phyloP scores from a whole-genome alignment of 1,284 basidiomycete genomes.

The Irpex sp. region DNA sequence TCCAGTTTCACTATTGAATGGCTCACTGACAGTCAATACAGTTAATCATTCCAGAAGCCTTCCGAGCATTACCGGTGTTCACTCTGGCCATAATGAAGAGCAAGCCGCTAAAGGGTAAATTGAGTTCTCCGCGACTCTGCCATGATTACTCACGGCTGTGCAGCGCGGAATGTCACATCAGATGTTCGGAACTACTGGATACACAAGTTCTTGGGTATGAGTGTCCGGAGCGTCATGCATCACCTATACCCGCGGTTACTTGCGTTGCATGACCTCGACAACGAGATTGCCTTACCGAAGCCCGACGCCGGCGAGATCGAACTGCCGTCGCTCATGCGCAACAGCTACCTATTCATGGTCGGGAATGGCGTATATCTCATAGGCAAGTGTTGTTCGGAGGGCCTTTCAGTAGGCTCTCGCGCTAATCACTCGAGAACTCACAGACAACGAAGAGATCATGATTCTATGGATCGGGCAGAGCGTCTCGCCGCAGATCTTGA shows the following conservation, averaged over 20 bases:
- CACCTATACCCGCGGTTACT: constrained; percentile 89
- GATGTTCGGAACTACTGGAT: constrained; percentile 91
- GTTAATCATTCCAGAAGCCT: constrained; percentile 94
- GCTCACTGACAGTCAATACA: constrained; percentile 25
- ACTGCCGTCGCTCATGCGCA: constrained; percentile 81
- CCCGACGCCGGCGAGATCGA: constrained; percentile 54
- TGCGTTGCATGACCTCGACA: constrained; percentile 84
- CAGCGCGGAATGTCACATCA: constrained; percentile 84
- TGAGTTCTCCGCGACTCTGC: constrained; percentile 2
- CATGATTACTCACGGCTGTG: neutral
- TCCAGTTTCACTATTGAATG: too few relatives aligned
- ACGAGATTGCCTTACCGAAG: constrained; percentile 70
- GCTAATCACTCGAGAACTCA: constrained; percentile 1
- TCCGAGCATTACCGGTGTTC: constrained; percentile 34
- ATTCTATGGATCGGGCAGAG: constrained; percentile 91
- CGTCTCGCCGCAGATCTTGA: constrained; percentile 78
- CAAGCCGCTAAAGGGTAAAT: constrained; percentile 80
- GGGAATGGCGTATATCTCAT: constrained; percentile 89
- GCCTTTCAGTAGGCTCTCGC: neutral
- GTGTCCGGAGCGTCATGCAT: constrained; percentile 70
- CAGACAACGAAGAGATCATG: constrained; percentile 90
- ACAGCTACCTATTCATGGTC: constrained; percentile 87
- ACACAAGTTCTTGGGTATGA: constrained; percentile 71
- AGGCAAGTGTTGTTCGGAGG: constrained; percentile 44
- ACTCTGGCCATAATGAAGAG: neutral